Evolutionary conservation across 208 protist species (phyloP).

Genomic region (Trypanosoma grayi): DNA sequence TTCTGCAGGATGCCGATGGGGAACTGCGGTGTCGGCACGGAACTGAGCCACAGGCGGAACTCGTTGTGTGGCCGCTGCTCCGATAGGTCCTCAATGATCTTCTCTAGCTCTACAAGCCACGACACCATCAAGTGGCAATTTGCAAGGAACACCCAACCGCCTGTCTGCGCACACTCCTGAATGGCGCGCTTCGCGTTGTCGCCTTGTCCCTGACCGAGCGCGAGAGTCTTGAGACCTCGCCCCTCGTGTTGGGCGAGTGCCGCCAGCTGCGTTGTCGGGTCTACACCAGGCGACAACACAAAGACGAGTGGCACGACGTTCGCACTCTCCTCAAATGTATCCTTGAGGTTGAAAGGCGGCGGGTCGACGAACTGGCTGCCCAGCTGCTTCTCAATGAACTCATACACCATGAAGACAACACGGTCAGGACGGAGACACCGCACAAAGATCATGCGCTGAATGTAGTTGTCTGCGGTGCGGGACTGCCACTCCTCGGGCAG

Average conservation of each 20-base stretch:
- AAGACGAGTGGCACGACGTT: conserved; percentile 97
- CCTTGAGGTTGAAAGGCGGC: conserved; percentile 95
- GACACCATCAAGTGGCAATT: conserved; percentile 98
- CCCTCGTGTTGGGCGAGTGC: conserved; percentile 87
- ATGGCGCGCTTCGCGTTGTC: conserved; percentile 94
- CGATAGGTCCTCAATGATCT: conserved; percentile 94
- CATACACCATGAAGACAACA: conserved; percentile 94
- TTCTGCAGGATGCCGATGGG: conserved; percentile 96
- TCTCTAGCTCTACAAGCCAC: conserved; percentile 97
- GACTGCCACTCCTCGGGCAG: conserved; percentile 96
- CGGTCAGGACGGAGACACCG: conserved; percentile 97
- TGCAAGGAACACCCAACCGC: conserved; percentile 98
- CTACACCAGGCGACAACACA: conserved; percentile 96
- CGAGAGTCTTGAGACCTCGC: conserved; percentile 89
- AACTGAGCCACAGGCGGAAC: conserved; percentile 99
- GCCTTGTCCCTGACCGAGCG: conserved; percentile 97
- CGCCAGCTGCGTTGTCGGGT: conserved; percentile 94
- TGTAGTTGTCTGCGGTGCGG: conserved; percentile 83
- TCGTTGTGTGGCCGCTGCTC: conserved; percentile 91
- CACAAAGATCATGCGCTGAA: conserved; percentile 97
- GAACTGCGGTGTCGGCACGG: conserved; percentile 95
- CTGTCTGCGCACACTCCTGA: conserved; percentile 89
- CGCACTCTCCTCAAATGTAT: conserved; percentile 93
- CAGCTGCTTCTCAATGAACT: conserved; percentile 96
- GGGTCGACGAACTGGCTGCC: conserved; percentile 95